Evolutionary conservation across 805 yeast species (phyloP).

Genomic region (Brettanomyces sp.): DNA sequence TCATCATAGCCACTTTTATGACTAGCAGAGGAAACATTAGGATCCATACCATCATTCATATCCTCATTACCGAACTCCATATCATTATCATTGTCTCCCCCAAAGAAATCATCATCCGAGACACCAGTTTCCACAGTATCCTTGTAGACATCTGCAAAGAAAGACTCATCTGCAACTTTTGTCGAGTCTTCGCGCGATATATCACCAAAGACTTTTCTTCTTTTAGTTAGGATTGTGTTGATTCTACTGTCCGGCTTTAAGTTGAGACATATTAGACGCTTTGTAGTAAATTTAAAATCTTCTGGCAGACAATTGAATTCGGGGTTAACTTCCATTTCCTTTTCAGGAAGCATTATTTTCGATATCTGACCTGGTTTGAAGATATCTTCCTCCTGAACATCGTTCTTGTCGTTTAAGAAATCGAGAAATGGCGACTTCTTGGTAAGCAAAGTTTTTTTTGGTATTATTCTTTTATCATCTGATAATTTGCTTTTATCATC

Average conservation of each 20-base stretch:
- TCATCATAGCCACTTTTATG: constrained; percentile 24
- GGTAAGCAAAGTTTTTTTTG: not conserved
- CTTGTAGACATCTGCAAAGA: constrained; percentile 39
- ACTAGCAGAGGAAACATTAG: constrained; percentile 13
- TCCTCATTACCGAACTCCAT: constrained; percentile 7
- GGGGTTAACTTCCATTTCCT: constrained; percentile 16
- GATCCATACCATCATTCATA: constrained; percentile 15
- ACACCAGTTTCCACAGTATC: constrained; percentile 18
- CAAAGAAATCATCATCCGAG: constrained; percentile 7
- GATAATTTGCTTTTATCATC: not conserved
- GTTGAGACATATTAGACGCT: constrained; percentile 35
- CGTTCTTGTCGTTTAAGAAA: constrained; percentile 20
- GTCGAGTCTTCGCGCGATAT: constrained; percentile 7
- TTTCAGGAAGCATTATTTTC: constrained; percentile 17
- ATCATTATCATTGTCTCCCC: constrained; percentile 4
- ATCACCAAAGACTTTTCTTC: constrained; percentile 11
- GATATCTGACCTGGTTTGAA: constrained; percentile 17
- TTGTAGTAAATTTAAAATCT: constrained; percentile 41
- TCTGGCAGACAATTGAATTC: constrained; percentile 32
- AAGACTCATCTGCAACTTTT: constrained; percentile 40
- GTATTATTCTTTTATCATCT: not conserved
- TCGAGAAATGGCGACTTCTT: constrained; percentile 28
- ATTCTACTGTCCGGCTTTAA: constrained; percentile 31
- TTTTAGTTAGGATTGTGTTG: constrained; percentile 19
- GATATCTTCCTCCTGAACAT: constrained; percentile 14